Percentiles rank a stretch among this genome's conserved stretches.
Conservation (phyloP, 192 early-diverging fungal genomes). For the Umbelopsis sp. region DNA sequence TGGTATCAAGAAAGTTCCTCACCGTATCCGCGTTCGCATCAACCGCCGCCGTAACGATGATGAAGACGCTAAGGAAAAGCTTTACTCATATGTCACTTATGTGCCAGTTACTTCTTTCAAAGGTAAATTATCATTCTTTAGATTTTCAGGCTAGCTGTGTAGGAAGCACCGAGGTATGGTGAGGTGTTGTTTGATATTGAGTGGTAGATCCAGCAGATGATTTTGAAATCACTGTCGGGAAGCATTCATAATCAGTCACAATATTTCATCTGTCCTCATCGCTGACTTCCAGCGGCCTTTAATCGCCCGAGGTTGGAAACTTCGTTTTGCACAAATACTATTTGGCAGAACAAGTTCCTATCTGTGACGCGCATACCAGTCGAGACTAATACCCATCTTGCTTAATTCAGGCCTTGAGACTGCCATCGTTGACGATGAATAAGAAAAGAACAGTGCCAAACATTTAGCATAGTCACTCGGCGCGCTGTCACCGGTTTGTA, state of each 20-base stretch:
- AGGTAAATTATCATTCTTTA: conserved; percentile 51
- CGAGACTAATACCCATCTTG: background rate
- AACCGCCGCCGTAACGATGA: conserved; percentile 97
- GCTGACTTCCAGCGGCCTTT: conserved; percentile 19
- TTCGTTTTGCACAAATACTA: background rate
- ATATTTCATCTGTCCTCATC: background rate
- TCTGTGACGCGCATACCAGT: conserved; percentile 17
- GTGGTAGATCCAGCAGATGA: background rate
- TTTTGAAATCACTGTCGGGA: too few relatives aligned
- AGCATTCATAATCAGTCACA: background rate
- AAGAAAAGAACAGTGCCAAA: too few relatives aligned
- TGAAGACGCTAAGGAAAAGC: conserved; percentile 96
- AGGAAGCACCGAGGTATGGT: background rate
- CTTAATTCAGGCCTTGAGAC: conserved; percentile 9
- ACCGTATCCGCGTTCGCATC: conserved; percentile 95
- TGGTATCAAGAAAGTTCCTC: conserved; percentile 93
- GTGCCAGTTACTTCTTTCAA: conserved; percentile 91
- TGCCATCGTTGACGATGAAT: conserved; percentile 12
- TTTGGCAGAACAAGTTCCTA: background rate
- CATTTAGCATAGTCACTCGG: background rate
- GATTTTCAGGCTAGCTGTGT: conserved; percentile 8
- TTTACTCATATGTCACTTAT: conserved; percentile 93
- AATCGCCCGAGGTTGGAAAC: conserved; percentile 18
- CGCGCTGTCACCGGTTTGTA: too few relatives aligned
- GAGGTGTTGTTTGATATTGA: background rate